Conservation (phyloP, 1,284 basidiomycete species). For the Puccinia coronata region DNA sequence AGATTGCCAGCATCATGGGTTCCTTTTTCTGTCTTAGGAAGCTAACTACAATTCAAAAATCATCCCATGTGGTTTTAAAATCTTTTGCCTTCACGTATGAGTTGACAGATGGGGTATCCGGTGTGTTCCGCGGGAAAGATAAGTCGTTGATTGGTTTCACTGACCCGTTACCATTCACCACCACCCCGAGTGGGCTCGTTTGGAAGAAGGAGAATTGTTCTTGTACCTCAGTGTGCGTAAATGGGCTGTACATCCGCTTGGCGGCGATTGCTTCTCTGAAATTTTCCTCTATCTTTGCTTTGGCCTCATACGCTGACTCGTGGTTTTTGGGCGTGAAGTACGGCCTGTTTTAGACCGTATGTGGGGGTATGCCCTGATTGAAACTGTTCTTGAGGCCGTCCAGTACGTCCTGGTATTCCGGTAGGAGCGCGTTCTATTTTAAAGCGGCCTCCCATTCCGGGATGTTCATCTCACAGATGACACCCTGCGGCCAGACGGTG, state of each 20-base stretch:
- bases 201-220: neutral
- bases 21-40: neutral
- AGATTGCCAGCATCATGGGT: neutral
- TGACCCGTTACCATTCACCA: too few species aligned
- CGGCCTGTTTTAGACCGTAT: neutral
- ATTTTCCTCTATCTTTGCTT: neutral
- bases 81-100: neutral
- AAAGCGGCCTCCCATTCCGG: neutral
- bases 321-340: neutral
- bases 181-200: constrained; percentile 12
- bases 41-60: neutral
- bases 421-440: neutral
- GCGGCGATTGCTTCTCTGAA: neutral
- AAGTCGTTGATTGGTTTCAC: constrained; percentile 4
- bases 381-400: neutral
- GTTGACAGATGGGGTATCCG: neutral
- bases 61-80: neutral
- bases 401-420: neutral
- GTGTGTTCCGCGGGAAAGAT: neutral
- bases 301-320: neutral
- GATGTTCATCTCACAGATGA: constrained; percentile 19
- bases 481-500: too few species aligned
- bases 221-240: neutral
- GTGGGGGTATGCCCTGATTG: neutral
- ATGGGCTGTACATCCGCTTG: neutral